These are phyloP conservation scores for Ceratobasidium sp. DNA, from an alignment of 1,284 basidiomycete genomes.

Conservation along the genomic window DNA sequence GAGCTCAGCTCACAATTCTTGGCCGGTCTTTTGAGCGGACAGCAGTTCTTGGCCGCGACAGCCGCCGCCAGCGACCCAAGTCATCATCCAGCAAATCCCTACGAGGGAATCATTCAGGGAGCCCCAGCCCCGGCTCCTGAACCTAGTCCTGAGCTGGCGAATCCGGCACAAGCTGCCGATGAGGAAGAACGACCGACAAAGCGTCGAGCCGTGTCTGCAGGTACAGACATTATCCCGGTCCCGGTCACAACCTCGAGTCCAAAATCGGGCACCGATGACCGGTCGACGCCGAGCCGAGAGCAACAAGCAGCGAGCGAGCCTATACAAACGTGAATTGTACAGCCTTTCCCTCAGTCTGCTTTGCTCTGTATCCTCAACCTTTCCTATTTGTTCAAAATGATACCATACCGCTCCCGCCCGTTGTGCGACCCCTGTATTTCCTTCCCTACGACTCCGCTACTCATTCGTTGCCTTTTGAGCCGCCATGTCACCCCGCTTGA, in stretches of 20 bases:
- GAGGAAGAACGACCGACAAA: conserved; percentile 10
- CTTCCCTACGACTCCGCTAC: neutral
- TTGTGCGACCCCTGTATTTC: neutral
- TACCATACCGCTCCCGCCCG: neutral
- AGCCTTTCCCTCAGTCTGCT: neutral
- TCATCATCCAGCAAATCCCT: neutral
- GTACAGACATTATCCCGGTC: conserved; percentile 23
- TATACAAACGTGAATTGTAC: neutral
- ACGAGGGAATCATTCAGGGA: conserved; percentile 13
- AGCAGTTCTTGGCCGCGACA: conserved; percentile 26
- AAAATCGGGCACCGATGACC: neutral
- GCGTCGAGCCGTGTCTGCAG: conserved; percentile 22
- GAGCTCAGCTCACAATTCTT: conserved; percentile 32
- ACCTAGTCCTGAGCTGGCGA: conserved; percentile 2
- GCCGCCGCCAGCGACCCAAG: conserved; percentile 7
- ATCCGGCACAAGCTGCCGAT: neutral
- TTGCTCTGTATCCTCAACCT: neutral
- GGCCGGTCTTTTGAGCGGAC: conserved; percentile 23
- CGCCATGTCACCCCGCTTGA: neutral
- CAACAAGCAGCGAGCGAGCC: neutral
- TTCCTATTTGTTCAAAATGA: neutral
- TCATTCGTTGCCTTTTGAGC: neutral
- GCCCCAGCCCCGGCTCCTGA: conserved; percentile 1
- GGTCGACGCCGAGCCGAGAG: neutral
- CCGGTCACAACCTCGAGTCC: conserved; percentile 13